Base-by-base conservation (phyloP, 495 filamentous ascomycete species). In the Cudoniella acicularis region DNA sequence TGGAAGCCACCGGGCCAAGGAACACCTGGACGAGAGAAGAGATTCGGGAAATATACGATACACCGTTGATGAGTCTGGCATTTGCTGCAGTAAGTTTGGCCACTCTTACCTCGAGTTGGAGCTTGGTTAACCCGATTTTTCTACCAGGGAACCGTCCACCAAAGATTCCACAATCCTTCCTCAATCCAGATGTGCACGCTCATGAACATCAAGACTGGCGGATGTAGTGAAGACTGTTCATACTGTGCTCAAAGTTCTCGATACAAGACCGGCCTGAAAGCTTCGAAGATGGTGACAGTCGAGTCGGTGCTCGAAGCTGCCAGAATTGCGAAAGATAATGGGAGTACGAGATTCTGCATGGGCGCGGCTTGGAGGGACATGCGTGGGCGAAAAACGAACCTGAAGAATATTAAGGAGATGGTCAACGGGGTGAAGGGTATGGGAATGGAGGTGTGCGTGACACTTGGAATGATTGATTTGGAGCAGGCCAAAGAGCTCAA, bases 181-280 rank as follows among this genome's bases (percentile, higher is more conserved):
- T 80, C 86, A 4, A 86, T 95, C 68, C 90, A 95, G 68, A 87
- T 93, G 75, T 93, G 90, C 77, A 95, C 90, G 1, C 77, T 95
- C 53, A 91, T 93, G 87, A 93, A 92, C 79, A 95, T 95, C 79
- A 95, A 94, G 64, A 93, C 89, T n/a, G 90, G 90, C 49, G 90
- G 90, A 23, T 95, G 90, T 71, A 85, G 80, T 67, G 90, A 93
- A 69, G 90, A 95, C 74, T 95, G 90, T 69, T 87, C 84, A 25
- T 95, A 93, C 78, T 95, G 90, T 71, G 89, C 90, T 8, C 90
- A 95, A 70, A 91, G 89, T 9, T 89, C 86, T 17, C 85, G 87
- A 43, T 85, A 95, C 77, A 70, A 83, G 48, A 93, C 90, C 2
- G 90, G 90, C 10, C 77, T 93, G 11, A 81, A 87, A 64, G 88